Percentiles rank a stretch among this genome's conserved stretches.
Conservation (phyloP, 2,329 filamentous ascomycete species). For the Cercospora sesami region DNA sequence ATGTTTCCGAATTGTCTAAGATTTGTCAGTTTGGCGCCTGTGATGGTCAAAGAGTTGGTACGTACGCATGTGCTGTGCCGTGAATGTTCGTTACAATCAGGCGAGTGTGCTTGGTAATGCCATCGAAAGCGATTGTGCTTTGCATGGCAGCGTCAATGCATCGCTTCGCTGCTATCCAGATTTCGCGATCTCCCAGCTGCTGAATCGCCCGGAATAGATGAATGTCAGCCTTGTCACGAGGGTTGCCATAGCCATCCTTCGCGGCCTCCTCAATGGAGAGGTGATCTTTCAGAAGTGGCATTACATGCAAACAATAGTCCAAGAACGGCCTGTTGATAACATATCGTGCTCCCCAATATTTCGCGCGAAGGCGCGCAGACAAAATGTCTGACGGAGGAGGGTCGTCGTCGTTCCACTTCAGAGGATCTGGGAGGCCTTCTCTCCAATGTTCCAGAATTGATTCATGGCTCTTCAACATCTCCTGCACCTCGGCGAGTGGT, state of each 20-base stretch:
- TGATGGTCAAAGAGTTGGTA: slow-evolving; percentile 33
- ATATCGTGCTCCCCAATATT: slow-evolving; percentile 90
- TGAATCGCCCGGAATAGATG: slow-evolving; percentile 41
- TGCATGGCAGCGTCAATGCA: slow-evolving; percentile 75
- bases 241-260: slow-evolving; percentile 34
- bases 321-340: slow-evolving; percentile 83
- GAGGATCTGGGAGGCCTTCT: slow-evolving; percentile 46
- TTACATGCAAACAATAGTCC: slow-evolving; percentile 58
- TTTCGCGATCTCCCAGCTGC: slow-evolving; percentile 30
- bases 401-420: slow-evolving; percentile 69
- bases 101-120: slow-evolving; percentile 57
- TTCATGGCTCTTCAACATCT: slow-evolving; percentile 39
- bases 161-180: slow-evolving; percentile 38
- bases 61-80: slow-evolving; percentile 93
- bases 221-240: slow-evolving; percentile 38
- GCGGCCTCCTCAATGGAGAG: slow-evolving; percentile 30
- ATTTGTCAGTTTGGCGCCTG: slow-evolving; percentile 31
- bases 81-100: slow-evolving; percentile 93
- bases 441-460: slow-evolving; percentile 54
- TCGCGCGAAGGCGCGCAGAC: slow-evolving; percentile 78
- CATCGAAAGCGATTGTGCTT: slow-evolving; percentile 81
- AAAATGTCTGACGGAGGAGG: slow-evolving; percentile 74
- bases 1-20: slow-evolving; percentile 93
- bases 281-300: slow-evolving; percentile 36
- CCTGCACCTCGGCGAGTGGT: slow-evolving; percentile 29